Base-by-base conservation (phyloP, 148 eudicot genomes). In the Drosera capensis region DNA sequence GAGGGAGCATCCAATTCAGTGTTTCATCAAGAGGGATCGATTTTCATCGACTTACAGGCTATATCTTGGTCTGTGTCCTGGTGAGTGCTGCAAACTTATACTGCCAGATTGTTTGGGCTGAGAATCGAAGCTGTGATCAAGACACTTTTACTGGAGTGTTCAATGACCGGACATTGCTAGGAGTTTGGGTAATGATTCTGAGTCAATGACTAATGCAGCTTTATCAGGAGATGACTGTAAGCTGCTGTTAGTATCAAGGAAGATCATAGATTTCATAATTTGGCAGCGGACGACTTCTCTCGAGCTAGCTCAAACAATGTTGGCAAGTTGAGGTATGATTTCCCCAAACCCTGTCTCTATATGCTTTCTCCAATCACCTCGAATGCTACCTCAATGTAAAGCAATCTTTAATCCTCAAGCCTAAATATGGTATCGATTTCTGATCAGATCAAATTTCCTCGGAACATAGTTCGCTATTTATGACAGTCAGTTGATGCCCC, bases 41-140 rank as follows among this genome's bases (percentile, higher is more conserved):
- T 61, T 49, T 8, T 47, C 64, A 7, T 75, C 82, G 23, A 71
- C 67, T 0, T 76, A 51, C 50, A 41, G 54, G 43, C 44, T 76
- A 35, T 76, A 68, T 66, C 74, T 76, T 46, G 78, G 78, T 42
- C 58, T 71, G 44, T 68, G 67, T 45, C 75, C 78, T 24, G 82
- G 82, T 76, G 60, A 63, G 50, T 66, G 19, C 19, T 26, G 14
- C 45, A 18, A 19, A 46, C n/a, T 34, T 48, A 2, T 40, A 2
- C 17, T 40, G 43, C 43, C 56, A 11, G 43, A 37, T 48, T 23
- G 21, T 15, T 28, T 48, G 3, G 30, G 23, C 14, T 14, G 50
- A 34, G 1, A 5, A 23, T 41, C 8, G 40, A 40, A 36, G 20
- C 16, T 23, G 17, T 14, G 22, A 6, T 54, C n/a, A n/a, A n/a